Evolutionary conservation across 83 land plant species (phyloP), one percentile per base, ranked within the genome.

Genomic region (Picea abies): DNA sequence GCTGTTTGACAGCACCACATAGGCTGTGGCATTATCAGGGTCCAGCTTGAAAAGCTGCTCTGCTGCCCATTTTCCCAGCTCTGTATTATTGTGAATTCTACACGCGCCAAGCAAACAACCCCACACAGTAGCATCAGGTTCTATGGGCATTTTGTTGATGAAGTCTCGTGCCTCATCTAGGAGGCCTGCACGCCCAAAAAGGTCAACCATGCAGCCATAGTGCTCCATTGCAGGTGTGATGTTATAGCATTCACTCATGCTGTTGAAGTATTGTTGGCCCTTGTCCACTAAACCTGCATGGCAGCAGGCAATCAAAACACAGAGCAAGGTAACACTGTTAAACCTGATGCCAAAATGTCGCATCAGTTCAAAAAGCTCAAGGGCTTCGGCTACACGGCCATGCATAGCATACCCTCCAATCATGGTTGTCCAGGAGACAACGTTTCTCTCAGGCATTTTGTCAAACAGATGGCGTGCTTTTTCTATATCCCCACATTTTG

Each of bases 1-100:
- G 49, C 84, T 82, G 22, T 80, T 80, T 22, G 91, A 89, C 80
- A 89, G 84, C 5, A 89, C 86, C 9, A 83, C 84, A 78, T 86
- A 89, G 66, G 88, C 79, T 39, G 86, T 80, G 41, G 86, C 83
- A 86, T 63, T 84, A 16, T 82, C 32, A 41, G 88, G 86, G 32
- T 89, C 83, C 64, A 86, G 69, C 35, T 84, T 20, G 41, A 70
- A 37, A 70, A 70, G 47, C 20, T 16, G 19, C 20, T 41, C 41
- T 70, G 75, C 75, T 19, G 41, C 47, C 37, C 17, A 70, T 70
- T 70, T 41, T 70, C 75, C 75, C 8, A 70, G 75, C 20, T 8
- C 47, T 70, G 37, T 37, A 70, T 70, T 70, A 19, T 35, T 19
- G 20, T 70, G 47, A 35, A 26, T 35, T 70, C 75, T 35, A 37